Percentiles rank a stretch among this genome's conserved stretches.
phyloP scores from a whole-genome alignment of 192 early-diverging fungal genomes.

The Mortierella hygrophila region DNA sequence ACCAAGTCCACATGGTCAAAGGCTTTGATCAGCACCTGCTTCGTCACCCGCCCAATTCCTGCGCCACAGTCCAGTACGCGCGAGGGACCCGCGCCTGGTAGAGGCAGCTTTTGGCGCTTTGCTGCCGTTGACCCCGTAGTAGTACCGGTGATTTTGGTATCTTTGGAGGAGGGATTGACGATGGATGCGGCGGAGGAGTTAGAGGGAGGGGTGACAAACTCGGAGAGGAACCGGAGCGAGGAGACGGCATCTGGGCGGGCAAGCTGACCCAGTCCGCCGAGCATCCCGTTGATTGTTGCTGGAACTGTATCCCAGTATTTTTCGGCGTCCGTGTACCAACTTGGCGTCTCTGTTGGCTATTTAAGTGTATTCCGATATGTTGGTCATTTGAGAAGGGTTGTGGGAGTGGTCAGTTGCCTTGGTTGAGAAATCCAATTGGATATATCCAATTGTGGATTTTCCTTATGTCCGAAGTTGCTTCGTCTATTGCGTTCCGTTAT shows the following conservation, averaged over 20 bases:
- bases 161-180: conserved; percentile 26
- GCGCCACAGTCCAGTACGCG: conserved; percentile 90
- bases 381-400: neutral
- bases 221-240: conserved; percentile 77
- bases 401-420: neutral
- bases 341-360: conserved; percentile 48
- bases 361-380: neutral
- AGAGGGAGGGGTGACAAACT: conserved; percentile 62
- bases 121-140: conserved; percentile 9
- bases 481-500: no score
- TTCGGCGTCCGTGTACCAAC: conserved; percentile 80
- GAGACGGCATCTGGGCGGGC: conserved; percentile 79
- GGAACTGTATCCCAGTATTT: conserved; percentile 66
- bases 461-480: no score
- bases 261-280: conserved; percentile 87
- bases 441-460: no score
- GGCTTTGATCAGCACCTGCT: conserved; percentile 80
- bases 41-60: conserved; percentile 94
- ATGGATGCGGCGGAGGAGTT: conserved; percentile 21
- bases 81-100: conserved; percentile 45
- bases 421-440: neutral
- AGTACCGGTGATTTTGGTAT: conserved; percentile 26
- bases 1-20: conserved; percentile 94
- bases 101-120: conserved; percentile 27
- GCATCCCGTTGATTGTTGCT: conserved; percentile 88